Percentiles rank a stretch among this genome's conserved stretches.
Evolutionary conservation across 305 asterid genomes (phyloP).

Genomic region (Solanum aculeatissimum): DNA sequence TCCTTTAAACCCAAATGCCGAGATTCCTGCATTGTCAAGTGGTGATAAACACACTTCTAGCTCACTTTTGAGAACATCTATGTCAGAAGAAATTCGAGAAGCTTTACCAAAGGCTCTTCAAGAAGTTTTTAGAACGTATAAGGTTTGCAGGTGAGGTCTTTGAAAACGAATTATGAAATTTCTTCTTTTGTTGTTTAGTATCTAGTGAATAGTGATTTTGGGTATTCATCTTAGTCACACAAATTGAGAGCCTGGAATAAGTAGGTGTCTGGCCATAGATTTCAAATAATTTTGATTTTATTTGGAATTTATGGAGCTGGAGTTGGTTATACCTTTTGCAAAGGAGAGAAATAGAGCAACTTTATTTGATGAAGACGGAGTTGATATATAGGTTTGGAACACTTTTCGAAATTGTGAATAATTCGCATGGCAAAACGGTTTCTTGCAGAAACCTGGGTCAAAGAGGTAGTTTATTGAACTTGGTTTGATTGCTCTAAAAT

Average conservation of each 20-base stretch:
- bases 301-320: not conserved
- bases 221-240: not conserved
- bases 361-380: not conserved
- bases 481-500: not conserved
- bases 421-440: not conserved
- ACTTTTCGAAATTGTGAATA: not conserved
- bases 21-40: constrained; percentile 16
- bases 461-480: not conserved
- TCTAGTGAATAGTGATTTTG: constrained; percentile 4
- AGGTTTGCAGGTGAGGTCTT: constrained; percentile 83
- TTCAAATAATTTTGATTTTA: not conserved
- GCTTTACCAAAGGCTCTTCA: constrained; percentile 51
- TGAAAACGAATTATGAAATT: not conserved
- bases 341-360: not conserved
- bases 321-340: not conserved
- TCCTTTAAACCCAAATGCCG: constrained; percentile 18
- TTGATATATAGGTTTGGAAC: not conserved
- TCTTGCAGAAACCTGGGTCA: not conserved
- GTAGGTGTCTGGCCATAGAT: not conserved
- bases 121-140: constrained; percentile 43
- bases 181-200: not conserved
- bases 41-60: constrained; percentile 22
- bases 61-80: constrained; percentile 23
- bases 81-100: constrained; percentile 61
- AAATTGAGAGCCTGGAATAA: not conserved